phyloP scores from a whole-genome alignment of 805 yeast genomes.

The Dipodascus albidus region DNA sequence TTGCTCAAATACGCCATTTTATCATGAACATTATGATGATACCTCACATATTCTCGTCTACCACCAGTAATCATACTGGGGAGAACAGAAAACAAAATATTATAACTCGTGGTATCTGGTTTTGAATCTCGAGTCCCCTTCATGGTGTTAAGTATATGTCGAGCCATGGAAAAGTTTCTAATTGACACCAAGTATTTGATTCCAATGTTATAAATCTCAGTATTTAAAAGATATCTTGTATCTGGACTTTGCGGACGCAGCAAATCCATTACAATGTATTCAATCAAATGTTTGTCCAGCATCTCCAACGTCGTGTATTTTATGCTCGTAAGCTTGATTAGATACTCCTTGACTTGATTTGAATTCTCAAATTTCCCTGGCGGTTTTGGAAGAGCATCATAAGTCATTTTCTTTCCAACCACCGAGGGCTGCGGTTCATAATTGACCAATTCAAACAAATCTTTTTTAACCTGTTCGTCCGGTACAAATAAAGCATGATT shows the following conservation, averaged over 20 bases:
- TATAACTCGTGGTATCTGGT: constrained; percentile 11
- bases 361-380: background rate
- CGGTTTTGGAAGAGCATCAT: background rate
- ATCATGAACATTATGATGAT: background rate
- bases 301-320: constrained; percentile 2
- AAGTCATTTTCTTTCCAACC: background rate
- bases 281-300: constrained; percentile 4
- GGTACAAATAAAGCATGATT: background rate
- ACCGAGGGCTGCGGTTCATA: background rate
- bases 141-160: constrained; percentile 14
- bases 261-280: constrained; percentile 10
- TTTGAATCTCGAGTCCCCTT: background rate
- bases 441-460: background rate
- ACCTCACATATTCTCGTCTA: background rate
- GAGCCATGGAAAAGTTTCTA: constrained; percentile 9
- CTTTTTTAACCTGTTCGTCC: background rate
- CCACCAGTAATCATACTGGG: constrained; percentile 1
- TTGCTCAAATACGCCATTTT: background rate
- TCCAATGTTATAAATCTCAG: constrained; percentile 14
- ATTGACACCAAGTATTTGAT: constrained; percentile 12
- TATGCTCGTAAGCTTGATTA: constrained; percentile 2
- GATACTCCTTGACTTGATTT: constrained; percentile 2
- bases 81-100: constrained; percentile 9
- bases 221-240: constrained; percentile 7
- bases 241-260: constrained; percentile 12